These are phyloP conservation scores for Leishmania braziliensis DNA, from an alignment of 208 protist genomes.

Conservation along the genomic window DNA sequence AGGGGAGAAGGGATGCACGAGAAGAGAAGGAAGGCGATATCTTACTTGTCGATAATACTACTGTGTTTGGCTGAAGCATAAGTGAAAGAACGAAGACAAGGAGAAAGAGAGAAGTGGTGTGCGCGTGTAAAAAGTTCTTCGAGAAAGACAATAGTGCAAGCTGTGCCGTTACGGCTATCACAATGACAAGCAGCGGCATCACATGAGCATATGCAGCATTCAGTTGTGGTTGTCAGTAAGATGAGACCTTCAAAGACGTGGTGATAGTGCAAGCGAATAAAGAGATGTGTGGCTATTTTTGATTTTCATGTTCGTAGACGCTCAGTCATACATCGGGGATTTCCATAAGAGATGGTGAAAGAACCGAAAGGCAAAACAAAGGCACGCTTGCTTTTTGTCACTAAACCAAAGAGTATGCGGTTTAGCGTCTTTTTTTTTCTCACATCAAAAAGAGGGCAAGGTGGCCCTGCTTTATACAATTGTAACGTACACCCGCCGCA, in stretches of 20 bases:
- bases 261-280: not conserved
- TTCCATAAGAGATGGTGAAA: not conserved
- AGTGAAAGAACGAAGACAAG: not conserved
- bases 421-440: not conserved
- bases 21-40: constrained; percentile 1
- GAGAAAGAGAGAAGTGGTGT: not conserved
- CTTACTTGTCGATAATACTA: not conserved
- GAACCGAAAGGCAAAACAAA: not conserved
- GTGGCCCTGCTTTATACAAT: not conserved
- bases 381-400: too few species aligned
- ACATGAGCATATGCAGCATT: not conserved
- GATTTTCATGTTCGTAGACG: not conserved
- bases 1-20: not conserved
- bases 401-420: not conserved
- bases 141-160: not conserved
- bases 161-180: not conserved
- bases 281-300: not conserved
- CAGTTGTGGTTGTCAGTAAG: not conserved
- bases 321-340: not conserved
- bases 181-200: too few species aligned
- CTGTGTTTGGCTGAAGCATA: not conserved
- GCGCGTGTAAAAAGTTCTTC: not conserved
- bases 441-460: not conserved
- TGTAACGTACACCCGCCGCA: not conserved
- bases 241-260: not conserved